phyloP scores from a whole-genome alignment of 257 asterid species.

The Phtheirospermum japonicum region DNA sequence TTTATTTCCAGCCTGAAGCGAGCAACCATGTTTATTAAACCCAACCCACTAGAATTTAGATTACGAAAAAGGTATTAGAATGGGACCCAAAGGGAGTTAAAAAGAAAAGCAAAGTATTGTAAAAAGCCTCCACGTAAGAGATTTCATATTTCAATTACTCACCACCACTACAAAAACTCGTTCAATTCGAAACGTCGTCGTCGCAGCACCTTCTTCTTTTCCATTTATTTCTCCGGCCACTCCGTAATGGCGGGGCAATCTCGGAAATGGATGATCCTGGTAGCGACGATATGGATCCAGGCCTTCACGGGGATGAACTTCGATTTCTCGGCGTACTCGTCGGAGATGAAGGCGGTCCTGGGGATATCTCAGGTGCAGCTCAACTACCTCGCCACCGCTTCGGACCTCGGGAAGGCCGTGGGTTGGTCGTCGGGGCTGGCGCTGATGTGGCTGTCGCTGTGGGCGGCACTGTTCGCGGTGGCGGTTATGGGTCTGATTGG shows the following conservation, averaged over 20 bases:
- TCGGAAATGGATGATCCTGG: conserved; percentile 78
- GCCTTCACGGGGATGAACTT: conserved; percentile 89
- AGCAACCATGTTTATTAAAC: too few species aligned
- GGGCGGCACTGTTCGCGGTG: conserved; percentile 71
- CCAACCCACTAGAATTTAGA: too few species aligned
- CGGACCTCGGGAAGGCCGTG: conserved; percentile 80
- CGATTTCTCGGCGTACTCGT: conserved; percentile 86
- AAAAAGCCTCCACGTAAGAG: conserved; percentile 44
- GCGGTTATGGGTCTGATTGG: conserved; percentile 80
- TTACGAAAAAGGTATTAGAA: too few species aligned
- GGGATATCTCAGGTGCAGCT: conserved; percentile 85
- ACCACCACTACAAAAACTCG: conserved; percentile 18
- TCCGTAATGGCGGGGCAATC: conserved; percentile 48
- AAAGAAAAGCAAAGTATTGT: neutral
- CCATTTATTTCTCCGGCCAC: conserved; percentile 20
- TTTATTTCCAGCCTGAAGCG: too few species aligned
- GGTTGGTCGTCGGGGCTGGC: conserved; percentile 97
- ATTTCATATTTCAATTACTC: neutral
- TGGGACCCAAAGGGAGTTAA: too few species aligned
- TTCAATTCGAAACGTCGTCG: conserved; percentile 15
- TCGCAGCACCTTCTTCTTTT: neutral
- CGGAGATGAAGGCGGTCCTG: conserved; percentile 63
- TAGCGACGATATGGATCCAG: conserved; percentile 86
- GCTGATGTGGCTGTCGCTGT: conserved; percentile 56
- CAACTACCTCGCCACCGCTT: conserved; percentile 83